Percentiles rank a stretch among this genome's conserved stretches.
These are phyloP conservation scores for Symbiotaphrina buchneri DNA, from an alignment of 495 filamentous ascomycete species.

Conservation along the genomic window DNA sequence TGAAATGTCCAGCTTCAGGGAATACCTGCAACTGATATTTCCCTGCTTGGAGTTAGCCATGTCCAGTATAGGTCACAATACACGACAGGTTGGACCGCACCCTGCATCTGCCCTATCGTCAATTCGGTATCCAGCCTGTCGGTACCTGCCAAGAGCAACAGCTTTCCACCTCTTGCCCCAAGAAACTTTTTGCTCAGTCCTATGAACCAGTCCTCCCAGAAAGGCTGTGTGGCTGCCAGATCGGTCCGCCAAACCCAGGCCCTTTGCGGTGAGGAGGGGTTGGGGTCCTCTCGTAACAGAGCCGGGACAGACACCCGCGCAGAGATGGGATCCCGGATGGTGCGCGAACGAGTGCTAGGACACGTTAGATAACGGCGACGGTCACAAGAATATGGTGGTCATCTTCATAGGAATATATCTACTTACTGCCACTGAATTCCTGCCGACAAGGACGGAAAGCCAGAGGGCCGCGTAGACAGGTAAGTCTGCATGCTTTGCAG, in stretches of 20 bases:
- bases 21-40: constrained; percentile 94
- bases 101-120: constrained; percentile 97
- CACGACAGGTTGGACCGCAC: constrained; percentile 16
- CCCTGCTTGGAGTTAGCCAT: constrained; percentile 19
- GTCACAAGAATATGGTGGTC: too few relatives aligned
- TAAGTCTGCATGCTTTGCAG: constrained; percentile 85
- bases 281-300: constrained; percentile 30
- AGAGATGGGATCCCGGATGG: constrained; percentile 59
- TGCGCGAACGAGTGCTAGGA: constrained; percentile 54
- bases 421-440: constrained; percentile 85
- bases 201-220: constrained; percentile 87
- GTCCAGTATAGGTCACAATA: not conserved
- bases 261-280: constrained; percentile 14
- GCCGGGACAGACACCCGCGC: constrained; percentile 77
- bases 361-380: too few relatives aligned
- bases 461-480: constrained; percentile 57
- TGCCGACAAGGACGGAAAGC: constrained; percentile 49
- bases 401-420: constrained; percentile 1
- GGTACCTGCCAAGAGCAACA: constrained; percentile 79
- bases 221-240: constrained; percentile 61
- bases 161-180: constrained; percentile 59
- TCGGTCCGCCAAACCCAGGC: constrained; percentile 76
- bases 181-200: constrained; percentile 82
- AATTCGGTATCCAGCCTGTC: constrained; percentile 86
- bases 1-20: constrained; percentile 86